Evolutionary conservation across 1,139 yeast species (phyloP), one percentile per base, ranked within the genome.

Genomic region (Pichia sp.): DNA sequence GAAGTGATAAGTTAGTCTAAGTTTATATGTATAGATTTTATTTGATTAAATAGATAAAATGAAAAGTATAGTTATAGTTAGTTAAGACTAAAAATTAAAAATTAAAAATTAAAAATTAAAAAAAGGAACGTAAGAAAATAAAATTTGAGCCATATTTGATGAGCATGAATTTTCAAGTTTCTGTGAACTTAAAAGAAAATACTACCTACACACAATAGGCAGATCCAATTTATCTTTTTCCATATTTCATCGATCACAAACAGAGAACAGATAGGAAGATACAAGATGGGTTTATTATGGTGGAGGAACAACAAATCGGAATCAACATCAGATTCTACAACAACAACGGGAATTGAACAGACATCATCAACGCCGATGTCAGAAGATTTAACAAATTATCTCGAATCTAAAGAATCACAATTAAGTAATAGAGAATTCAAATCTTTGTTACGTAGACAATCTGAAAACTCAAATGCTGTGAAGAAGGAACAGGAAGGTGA

Each of bases 401-500:
- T 66, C 16, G 53, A 58, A 6, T 51, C 55, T 0, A 60, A 60
- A 30, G 66, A 64, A 38, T 60, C 67, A 1, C 47, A 50, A 18
- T 47, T 65, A 28, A 62, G 66, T 57, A 66, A 64, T 45, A 53
- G 68, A 44, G 67, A 66, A 46, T 64, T 67, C 50, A 63, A 62
- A 47, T 53, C 52, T 5, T 45, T 56, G 8, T 49, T 66, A 16
- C 47, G 51, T 25, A 53, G 60, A 46, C 62, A 62, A 31, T 45
- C 53, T 18, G 56, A 45, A 2, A 53, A 53, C 43, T 46, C 27
- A 1, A 43, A 47, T 27, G 45, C 41, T 7, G 16, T 46, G 1
- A 50, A 45, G 27, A 39, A 47, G 42, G 49, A 47, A 36, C 50
- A 44, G 29, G n/a, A 38, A 8, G 29, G 27, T 5, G 19, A 22